Conservation (phyloP, 192 early-diverging fungal genomes). For the Entomortierella beljakovae region DNA sequence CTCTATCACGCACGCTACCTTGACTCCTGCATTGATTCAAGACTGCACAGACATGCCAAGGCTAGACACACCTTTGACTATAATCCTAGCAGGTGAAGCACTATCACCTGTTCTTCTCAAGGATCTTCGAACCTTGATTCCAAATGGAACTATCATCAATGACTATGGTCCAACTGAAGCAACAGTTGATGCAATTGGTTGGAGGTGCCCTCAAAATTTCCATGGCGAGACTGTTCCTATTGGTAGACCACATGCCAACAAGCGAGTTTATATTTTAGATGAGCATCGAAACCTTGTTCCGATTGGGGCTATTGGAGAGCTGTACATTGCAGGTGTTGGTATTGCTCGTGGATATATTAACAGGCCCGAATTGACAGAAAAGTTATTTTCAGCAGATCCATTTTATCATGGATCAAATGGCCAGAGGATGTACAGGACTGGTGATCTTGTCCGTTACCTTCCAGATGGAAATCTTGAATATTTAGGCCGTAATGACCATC, state of each 20-base stretch:
- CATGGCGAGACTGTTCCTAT: neutral
- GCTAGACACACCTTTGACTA: neutral
- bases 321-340: constrained; percentile 49
- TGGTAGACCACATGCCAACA: constrained; percentile 9
- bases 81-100: constrained; percentile 3
- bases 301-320: constrained; percentile 11
- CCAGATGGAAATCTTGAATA: constrained; percentile 39
- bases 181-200: constrained; percentile 9
- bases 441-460: constrained; percentile 40
- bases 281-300: neutral
- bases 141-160: constrained; percentile 19
- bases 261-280: constrained; percentile 8
- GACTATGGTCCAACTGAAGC: constrained; percentile 56
- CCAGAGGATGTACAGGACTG: constrained; percentile 47
- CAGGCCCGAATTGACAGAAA: constrained; percentile 34
- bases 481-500: constrained; percentile 51
- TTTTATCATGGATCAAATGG: constrained; percentile 21
- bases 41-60: constrained; percentile 9
- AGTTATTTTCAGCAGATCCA: constrained; percentile 53
- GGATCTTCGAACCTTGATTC: neutral
- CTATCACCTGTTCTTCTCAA: neutral
- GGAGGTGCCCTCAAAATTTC: neutral
- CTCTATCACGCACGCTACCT: constrained; percentile 10
- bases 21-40: constrained; percentile 4
- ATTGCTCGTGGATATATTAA: constrained; percentile 56